phyloP scores from a whole-genome alignment of 2,329 filamentous ascomycete species.

The Ascochyta lentis region DNA sequence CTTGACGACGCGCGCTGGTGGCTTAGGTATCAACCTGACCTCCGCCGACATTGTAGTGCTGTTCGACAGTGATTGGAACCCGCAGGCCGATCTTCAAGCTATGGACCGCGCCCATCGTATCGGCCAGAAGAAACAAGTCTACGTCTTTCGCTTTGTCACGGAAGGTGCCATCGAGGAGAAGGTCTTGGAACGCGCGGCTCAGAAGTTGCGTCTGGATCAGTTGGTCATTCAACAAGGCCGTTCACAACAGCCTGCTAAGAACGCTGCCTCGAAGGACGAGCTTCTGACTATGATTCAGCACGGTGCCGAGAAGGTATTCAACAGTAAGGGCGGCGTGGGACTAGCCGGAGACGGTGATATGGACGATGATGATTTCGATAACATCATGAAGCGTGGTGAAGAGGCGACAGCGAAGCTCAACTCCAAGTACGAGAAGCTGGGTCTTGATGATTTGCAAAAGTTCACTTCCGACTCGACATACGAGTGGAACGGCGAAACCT shows the following conservation, averaged over 20 bases:
- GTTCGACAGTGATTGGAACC: conserved; percentile 99
- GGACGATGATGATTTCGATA: conserved; percentile 90
- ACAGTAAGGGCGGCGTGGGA: conserved; percentile 71
- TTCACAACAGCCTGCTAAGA: conserved; percentile 87
- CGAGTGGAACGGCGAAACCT: conserved; percentile 98
- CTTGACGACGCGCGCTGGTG: conserved; percentile 92
- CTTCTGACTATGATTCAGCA: conserved; percentile 98
- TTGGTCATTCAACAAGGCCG: conserved; percentile 98
- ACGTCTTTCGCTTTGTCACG: conserved; percentile 95
- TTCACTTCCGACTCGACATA: conserved; percentile 98
- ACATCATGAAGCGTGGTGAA: conserved; percentile 85
- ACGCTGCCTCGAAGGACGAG: conserved; percentile 93
- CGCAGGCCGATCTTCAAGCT: conserved; percentile 95
- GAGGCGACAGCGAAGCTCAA: conserved; percentile 88
- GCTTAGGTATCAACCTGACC: conserved; percentile 95
- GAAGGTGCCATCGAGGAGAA: conserved; percentile 99
- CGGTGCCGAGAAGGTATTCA: conserved; percentile 93
- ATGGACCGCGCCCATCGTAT: conserved; percentile 99
- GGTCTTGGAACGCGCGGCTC: conserved; percentile 92
- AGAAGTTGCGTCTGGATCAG: conserved; percentile 95
- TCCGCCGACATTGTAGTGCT: conserved; percentile 94
- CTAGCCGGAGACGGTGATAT: conserved; percentile 66
- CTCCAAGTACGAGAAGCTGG: conserved; percentile 93
- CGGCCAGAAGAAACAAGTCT: conserved; percentile 96
- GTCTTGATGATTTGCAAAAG: conserved; percentile 95